A percentile compares a stretch with the other conserved stretches of the same genome.
Evolutionary conservation across 805 yeast genomes (phyloP).

Genomic region (Wickerhamiella galacta): DNA sequence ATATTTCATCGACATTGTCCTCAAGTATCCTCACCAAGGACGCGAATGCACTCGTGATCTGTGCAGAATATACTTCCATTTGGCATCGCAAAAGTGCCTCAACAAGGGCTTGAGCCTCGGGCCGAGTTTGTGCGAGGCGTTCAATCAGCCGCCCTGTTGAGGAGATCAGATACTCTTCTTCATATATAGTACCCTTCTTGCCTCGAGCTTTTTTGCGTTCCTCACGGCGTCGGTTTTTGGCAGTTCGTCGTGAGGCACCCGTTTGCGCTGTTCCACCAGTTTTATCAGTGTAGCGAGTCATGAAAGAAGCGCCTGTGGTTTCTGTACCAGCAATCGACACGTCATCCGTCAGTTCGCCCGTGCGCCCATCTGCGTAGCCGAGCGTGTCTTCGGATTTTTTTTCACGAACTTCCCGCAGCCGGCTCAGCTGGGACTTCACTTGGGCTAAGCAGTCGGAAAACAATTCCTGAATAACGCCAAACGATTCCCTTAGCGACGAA

Average conservation of each 20-base stretch:
- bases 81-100: constrained; percentile 60
- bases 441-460: constrained; percentile 89
- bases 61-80: constrained; percentile 65
- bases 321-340: constrained; percentile 91
- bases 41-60: constrained; percentile 51
- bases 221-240: constrained; percentile 85
- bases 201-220: constrained; percentile 94
- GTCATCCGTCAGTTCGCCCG: constrained; percentile 63
- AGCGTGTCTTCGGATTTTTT: constrained; percentile 77
- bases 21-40: constrained; percentile 40
- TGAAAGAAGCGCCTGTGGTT: constrained; percentile 82
- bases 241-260: constrained; percentile 83
- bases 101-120: constrained; percentile 57
- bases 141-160: constrained; percentile 81
- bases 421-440: constrained; percentile 59
- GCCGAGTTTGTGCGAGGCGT: constrained; percentile 53
- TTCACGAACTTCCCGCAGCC: constrained; percentile 69
- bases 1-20: constrained; percentile 58
- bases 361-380: constrained; percentile 59
- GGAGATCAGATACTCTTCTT: constrained; percentile 81
- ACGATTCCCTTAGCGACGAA: constrained; percentile 68
- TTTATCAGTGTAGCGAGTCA: constrained; percentile 92
- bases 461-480: constrained; percentile 72
- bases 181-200: constrained; percentile 93
- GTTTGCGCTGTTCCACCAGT: constrained; percentile 92